Base-by-base conservation (phyloP, 1,139 yeast genomes). In the Diutina siamensis region DNA sequence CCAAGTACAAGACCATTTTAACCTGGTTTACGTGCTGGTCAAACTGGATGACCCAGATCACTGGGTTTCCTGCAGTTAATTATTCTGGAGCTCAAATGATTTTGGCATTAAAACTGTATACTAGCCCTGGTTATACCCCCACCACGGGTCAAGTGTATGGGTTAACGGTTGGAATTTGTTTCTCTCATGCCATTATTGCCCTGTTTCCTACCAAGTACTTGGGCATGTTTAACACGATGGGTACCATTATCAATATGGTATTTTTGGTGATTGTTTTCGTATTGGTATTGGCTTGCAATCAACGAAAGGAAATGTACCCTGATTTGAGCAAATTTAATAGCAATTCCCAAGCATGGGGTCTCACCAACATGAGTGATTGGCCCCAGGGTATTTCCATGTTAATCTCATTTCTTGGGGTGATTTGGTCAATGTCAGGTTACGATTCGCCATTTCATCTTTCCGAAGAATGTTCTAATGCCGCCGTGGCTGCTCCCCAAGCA, bases 381-480 rank as follows among this genome's bases (percentile, higher is more conserved):
- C 83, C 86, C 3, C 65, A 68, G 47, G 88, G 88, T 45, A 66
- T 80, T 44, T 72, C 83, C 27, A 66, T 79, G 57, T 63, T 80
- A 49, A 68, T 77, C 72, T 67, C 78, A 18, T 80, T 80, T 58
- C 63, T 79, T 55, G 81, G 86, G 25, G 80, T 75, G 46, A 77
- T 80, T 55, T 82, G 88, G 88, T 77, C 84, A 34, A 80, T 81
- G 83, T 74, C 83, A 44, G 88, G 88, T 19, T 81, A 78, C 55
- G 89, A 82, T 57, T 75, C 84, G 19, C 84, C 88, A 0, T 81
- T 80, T 66, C 88, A 82, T 55, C 63, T 82, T 47, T 71, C 85
- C 17, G 92, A 82, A 59, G 87, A 81, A 56, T 77, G 83, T 55
- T 65, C 80, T 41, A 80, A 80, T 57, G 84, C 87, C 9, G 65